A percentile compares a stretch with the other conserved stretches of the same genome.
Conservation (phyloP, 352 stramenopile species). For the Pythium graminicola region DNA sequence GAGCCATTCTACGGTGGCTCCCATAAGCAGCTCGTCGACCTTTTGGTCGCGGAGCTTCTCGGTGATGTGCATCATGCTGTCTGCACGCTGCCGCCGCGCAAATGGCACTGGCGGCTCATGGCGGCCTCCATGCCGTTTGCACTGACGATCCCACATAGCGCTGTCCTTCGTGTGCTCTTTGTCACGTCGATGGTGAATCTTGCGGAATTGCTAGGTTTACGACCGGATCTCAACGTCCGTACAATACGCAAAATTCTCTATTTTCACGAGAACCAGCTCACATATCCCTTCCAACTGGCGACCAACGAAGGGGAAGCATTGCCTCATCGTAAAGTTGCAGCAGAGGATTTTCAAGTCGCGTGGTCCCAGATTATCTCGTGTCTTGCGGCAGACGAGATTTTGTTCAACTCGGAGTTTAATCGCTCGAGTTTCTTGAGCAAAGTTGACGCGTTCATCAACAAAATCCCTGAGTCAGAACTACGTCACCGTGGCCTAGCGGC, state of each 20-base stretch:
- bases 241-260: constrained; percentile 42
- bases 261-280: constrained; percentile 67
- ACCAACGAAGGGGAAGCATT: not conserved
- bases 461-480: constrained; percentile 37
- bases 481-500: constrained; percentile 18
- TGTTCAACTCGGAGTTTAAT: constrained; percentile 53
- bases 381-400: constrained; percentile 36
- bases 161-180: constrained; percentile 29
- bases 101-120: constrained; percentile 50
- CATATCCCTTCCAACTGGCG: constrained; percentile 36
- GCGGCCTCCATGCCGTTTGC: constrained; percentile 28
- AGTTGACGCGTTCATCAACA: constrained; percentile 46
- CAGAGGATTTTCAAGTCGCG: constrained; percentile 47
- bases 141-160: constrained; percentile 13
- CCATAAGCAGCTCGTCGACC: constrained; percentile 44
- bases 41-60: constrained; percentile 28
- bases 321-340: constrained; percentile 26
- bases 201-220: constrained; percentile 32
- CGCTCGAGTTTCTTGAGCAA: constrained; percentile 33
- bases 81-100: constrained; percentile 33
- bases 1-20: constrained; percentile 42
- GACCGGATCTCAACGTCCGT: constrained; percentile 18
- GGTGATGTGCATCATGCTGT: constrained; percentile 16
- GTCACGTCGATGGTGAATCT: constrained; percentile 43
- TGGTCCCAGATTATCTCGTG: constrained; percentile 52